Evolutionary conservation across 768 basidiomycete species (phyloP), one percentile per base, ranked within the genome.

Genomic region (Holtermanniella nyarrowii): DNA sequence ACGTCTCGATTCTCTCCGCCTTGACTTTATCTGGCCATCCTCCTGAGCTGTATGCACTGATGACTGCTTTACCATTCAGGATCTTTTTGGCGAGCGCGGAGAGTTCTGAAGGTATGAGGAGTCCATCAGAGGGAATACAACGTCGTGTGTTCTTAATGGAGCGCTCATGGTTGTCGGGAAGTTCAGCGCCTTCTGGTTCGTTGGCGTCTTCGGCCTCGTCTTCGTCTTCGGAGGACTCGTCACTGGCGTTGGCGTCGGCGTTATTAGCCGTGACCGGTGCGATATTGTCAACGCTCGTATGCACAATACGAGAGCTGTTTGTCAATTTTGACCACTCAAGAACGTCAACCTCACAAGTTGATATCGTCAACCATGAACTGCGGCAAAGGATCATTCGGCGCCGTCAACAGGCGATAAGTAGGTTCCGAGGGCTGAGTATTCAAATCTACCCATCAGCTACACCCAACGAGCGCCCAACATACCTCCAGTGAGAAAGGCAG

Each of bases 401-500:
- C 80, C 4, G 82, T 77, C 14, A 90, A 66, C 25, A 96, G 77
- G 13, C 86, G 79, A 69, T 97, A 96, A 0, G 81, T 80, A 3
- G 86, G 76, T 64, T 91, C 89, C 55, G 77, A 77, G 0, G 93
- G 93, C 13, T 80, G 71, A 49, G 87, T 86, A 69, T 96, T 97
- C 74, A 95, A 89, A 70, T 97, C 91, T 91, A 49, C 5, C 12
- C 16, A 27, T 40, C 37, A 14, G 20, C 20, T 39, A 54, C 12
- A 22, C 18, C 5, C 21, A 27, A 23, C 16, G 13, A 46, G 46
- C 1, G 22, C 10, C 25, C 13, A 13, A 62, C 72, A 61, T 66
- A 87, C 91, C 90, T 67, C 91, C 91, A 0, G 85, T 81, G 37
- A 95, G 74, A 50, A 91, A 74, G 51, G 82, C 83, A 0, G 89